Evolutionary conservation across 352 stramenopile genomes (phyloP).

Genomic region (Phytophthora quininea): DNA sequence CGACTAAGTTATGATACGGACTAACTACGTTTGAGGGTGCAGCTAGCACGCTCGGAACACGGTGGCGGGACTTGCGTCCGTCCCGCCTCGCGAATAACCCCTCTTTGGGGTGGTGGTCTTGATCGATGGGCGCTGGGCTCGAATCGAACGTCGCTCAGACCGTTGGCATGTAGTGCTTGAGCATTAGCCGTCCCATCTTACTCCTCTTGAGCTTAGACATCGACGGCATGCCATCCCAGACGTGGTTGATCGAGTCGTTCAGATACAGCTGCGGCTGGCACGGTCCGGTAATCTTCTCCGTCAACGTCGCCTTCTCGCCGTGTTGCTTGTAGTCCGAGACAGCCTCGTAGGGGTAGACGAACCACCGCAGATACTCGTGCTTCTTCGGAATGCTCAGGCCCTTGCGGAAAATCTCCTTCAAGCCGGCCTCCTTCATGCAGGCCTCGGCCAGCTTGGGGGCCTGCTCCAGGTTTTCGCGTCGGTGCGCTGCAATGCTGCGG

Average conservation of each 20-base stretch:
- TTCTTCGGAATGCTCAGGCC: conserved; percentile 26
- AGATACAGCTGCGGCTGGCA: conserved; percentile 43
- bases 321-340: conserved; percentile 27
- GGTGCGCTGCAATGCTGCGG: conserved; percentile 23
- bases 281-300: conserved; percentile 34
- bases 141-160: conserved; percentile 6
- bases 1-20: not conserved
- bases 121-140: not conserved
- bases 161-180: conserved; percentile 25
- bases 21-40: not conserved
- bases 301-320: conserved; percentile 26
- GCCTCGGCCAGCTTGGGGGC: conserved; percentile 21
- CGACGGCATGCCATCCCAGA: conserved; percentile 31
- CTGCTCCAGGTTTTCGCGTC: conserved; percentile 34
- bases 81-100: not conserved
- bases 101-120: too few species aligned
- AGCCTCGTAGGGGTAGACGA: conserved; percentile 39
- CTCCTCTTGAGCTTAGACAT: conserved; percentile 34
- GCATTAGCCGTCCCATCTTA: conserved; percentile 27
- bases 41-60: not conserved
- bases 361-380: conserved; percentile 41
- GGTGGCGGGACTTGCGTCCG: conserved; percentile 3
- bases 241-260: conserved; percentile 18
- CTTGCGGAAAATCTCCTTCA: conserved; percentile 24
- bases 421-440: conserved; percentile 34